A percentile compares a stretch with the other conserved stretches of the same genome.
These are phyloP conservation scores for Leccinellum rugosiceps DNA, from an alignment of 768 basidiomycete species.

Conservation along the genomic window DNA sequence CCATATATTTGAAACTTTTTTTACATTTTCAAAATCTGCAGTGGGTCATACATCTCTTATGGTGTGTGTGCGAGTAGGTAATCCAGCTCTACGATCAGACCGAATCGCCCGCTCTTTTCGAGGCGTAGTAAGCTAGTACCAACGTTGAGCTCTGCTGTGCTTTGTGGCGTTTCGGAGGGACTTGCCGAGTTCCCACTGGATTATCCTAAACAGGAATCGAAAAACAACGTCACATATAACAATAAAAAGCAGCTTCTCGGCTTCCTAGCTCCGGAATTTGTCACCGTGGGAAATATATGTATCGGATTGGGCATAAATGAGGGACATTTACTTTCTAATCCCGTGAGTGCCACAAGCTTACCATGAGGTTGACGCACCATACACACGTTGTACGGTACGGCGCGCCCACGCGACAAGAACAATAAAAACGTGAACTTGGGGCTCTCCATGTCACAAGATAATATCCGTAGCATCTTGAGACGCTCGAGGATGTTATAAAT, in stretches of 20 bases:
- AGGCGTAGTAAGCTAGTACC: too few relatives aligned
- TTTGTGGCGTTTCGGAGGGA: slow-evolving; percentile 24
- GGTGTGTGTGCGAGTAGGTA: background rate
- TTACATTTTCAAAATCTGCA: background rate
- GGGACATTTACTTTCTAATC: slow-evolving; percentile 1
- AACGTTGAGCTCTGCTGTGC: too few relatives aligned
- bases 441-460: background rate
- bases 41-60: background rate
- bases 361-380: slow-evolving; percentile 18
- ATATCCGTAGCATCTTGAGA: background rate
- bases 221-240: slow-evolving; percentile 12
- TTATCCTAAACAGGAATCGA: slow-evolving; percentile 1
- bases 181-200: slow-evolving; percentile 5
- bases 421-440: background rate
- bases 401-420: background rate
- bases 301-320: slow-evolving; percentile 3
- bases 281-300: slow-evolving; percentile 11
- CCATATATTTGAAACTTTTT: background rate
- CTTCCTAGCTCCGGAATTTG: slow-evolving; percentile 19
- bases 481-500: background rate
- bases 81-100: background rate
- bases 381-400: slow-evolving; percentile 14
- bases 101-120: background rate
- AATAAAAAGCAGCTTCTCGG: slow-evolving; percentile 20
- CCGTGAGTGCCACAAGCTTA: background rate